A percentile compares a stretch with the other conserved stretches of the same genome.
Conservation (phyloP, 768 basidiomycete species). For the Leccinum longicurvipes region DNA sequence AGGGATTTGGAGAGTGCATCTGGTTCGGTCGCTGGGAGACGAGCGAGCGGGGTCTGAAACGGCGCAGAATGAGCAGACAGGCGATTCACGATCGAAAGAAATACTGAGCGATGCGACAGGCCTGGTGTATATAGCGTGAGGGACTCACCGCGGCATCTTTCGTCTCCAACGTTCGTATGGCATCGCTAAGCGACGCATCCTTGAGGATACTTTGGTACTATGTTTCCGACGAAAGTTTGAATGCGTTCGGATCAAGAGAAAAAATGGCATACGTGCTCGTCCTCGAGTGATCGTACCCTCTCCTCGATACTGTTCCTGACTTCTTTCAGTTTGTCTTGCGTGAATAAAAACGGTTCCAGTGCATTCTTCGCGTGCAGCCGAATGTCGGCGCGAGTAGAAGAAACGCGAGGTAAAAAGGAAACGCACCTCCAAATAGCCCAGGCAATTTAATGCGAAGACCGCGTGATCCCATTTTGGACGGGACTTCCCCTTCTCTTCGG, state of each 20-base stretch:
- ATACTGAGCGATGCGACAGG: neutral
- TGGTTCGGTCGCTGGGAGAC: constrained; percentile 58
- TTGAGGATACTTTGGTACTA: constrained; percentile 25
- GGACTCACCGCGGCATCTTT: constrained; percentile 20
- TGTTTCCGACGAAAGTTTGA: neutral
- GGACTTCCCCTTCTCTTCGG: constrained; percentile 58
- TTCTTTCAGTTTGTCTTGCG: constrained; percentile 51
- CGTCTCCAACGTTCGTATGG: constrained; percentile 21
- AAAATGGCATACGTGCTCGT: constrained; percentile 70
- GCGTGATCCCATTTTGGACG: constrained; percentile 73
- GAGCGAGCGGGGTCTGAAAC: constrained; percentile 69
- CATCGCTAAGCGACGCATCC: constrained; percentile 28
- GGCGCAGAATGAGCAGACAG: neutral
- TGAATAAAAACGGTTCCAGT: constrained; percentile 67
- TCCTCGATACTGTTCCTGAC: constrained; percentile 61
- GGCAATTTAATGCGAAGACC: constrained; percentile 83
- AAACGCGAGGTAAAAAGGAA: neutral
- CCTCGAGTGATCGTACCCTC: constrained; percentile 60
- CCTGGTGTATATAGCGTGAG: neutral
- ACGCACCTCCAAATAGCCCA: constrained; percentile 76
- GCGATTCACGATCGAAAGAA: neutral
- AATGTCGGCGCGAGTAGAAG: neutral
- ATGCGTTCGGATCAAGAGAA: too few relatives aligned
- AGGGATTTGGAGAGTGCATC: constrained; percentile 60
- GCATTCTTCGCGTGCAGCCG: constrained; percentile 45